Evolutionary conservation across 108 stramenopile genomes (phyloP), one percentile per base, ranked within the genome.

Genomic region (Pseudonitzschia delicatissima): DNA sequence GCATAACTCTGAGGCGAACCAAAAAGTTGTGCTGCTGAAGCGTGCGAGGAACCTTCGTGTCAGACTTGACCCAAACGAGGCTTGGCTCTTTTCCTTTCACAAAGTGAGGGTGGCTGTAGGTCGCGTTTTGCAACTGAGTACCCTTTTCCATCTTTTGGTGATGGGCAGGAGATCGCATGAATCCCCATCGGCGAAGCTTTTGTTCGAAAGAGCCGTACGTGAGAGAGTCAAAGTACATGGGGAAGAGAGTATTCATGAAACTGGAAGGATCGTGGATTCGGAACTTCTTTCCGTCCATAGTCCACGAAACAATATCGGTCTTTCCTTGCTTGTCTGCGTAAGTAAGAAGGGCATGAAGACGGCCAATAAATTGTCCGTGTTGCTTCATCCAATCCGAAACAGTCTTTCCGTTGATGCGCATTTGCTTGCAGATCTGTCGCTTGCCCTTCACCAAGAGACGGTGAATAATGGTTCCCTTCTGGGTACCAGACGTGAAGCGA

Each of bases 391-490:
- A 40, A 27, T 70, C 69, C 20, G 69, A 52, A 5, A 70, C 69
- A 26, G 69, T 62, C 49, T 62, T 70, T 25, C 69, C 69, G 26
- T 62, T 49, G 37, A 60, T 60, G 21, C 69, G 39, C 69, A 70
- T 70, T 23, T 70, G 69, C 29, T 70, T 70, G 48, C 69, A 70
- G 7, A 61, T 15, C 2, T 45, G 28, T n/a, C 57, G 59, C 50
- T 70, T 70, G 18, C 60, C 60, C 36, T 52, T 61, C n/a, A 42
- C 52, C 25, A 62, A 49, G 15, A 70, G 44, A 17, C 69, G 59
- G 29, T 70, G 69, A 18, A 70, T 70, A 21, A 70, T 62, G 7
- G 69, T 15, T 1, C 61, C 69, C 32, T 61, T 50, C 50, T 70
- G 69, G 7, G 69, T 35, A 34, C 69, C 69, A 23, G 60, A 50